Percentiles rank a stretch among this genome's conserved stretches.
phyloP scores from a whole-genome alignment of 441 rosid species.

The Bruguiera hainesii region DNA sequence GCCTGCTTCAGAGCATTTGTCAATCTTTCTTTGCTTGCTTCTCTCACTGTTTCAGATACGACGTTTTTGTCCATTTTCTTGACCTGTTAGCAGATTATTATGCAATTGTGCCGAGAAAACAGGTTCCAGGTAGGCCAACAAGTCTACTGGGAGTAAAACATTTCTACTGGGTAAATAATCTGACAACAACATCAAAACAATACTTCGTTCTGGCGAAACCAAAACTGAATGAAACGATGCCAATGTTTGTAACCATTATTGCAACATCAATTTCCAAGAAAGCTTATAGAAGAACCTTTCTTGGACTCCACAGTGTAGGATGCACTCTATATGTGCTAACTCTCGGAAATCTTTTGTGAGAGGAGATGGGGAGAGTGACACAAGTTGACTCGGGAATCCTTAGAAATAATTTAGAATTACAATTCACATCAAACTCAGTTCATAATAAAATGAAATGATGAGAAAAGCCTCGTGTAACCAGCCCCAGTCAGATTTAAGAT shows the following conservation, averaged over 20 bases:
- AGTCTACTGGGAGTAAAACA: background rate
- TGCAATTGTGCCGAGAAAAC: constrained; percentile 5
- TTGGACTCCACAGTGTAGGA: background rate
- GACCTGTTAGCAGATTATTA: constrained; percentile 35
- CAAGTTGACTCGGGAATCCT: no score
- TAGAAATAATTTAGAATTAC: no score
- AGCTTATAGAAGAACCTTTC: background rate
- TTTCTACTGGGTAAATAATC: no score
- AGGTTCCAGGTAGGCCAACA: constrained; percentile 3
- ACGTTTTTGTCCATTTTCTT: constrained; percentile 62
- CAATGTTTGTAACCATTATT: no score
- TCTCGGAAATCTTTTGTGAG: no score
- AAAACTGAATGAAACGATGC: background rate
- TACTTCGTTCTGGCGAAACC: background rate
- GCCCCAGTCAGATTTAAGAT: no score
- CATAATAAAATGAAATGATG: background rate
- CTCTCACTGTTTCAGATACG: constrained; percentile 59
- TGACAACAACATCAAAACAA: no score
- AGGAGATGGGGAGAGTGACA: no score
- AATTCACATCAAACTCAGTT: no score
- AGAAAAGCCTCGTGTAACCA: background rate
- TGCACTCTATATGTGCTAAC: no score
- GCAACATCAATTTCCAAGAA: background rate
- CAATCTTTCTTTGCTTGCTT: constrained; percentile 74
- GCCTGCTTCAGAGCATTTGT: constrained; percentile 51